These are phyloP conservation scores for Berkeleyomyces rouxiae DNA, from an alignment of 2,329 filamentous ascomycete genomes.

Conservation along the genomic window DNA sequence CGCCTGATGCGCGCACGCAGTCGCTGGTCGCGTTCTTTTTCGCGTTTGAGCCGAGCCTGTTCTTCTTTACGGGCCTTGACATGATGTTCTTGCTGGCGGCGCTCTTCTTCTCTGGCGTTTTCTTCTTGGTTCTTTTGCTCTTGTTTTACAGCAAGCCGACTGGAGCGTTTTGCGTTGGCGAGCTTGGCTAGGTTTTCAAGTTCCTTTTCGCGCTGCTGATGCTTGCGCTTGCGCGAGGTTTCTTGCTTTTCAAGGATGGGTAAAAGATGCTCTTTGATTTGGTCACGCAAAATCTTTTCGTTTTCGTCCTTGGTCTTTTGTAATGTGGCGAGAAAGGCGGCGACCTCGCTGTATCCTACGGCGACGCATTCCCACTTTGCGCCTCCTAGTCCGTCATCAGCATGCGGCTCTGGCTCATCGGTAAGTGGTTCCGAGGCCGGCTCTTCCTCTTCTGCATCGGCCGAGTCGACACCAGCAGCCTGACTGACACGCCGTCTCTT, in stretches of 20 bases:
- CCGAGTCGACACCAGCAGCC: slow-evolving; percentile 2
- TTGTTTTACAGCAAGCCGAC: slow-evolving; percentile 51
- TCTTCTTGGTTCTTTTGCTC: slow-evolving; percentile 14
- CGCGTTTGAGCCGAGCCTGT: slow-evolving; percentile 34
- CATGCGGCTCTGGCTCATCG: slow-evolving; percentile 9
- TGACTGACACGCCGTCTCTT: slow-evolving; percentile 40
- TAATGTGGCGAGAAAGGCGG: slow-evolving; percentile 51
- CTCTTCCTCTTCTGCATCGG: slow-evolving; percentile 19
- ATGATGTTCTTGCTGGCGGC: slow-evolving; percentile 33
- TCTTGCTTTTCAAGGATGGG: slow-evolving; percentile 71
- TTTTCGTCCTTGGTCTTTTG: slow-evolving; percentile 66
- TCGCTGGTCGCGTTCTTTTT: slow-evolving; percentile 61
- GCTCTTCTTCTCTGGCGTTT: slow-evolving; percentile 14
- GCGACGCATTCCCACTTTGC: slow-evolving; percentile 87
- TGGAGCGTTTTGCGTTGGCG: slow-evolving; percentile 87
- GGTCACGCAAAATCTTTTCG: slow-evolving; percentile 59
- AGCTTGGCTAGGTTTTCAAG: slow-evolving; percentile 68
- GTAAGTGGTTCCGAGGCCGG: slow-evolving; percentile 17
- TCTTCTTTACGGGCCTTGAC: slow-evolving; percentile 52
- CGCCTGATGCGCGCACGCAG: slow-evolving; percentile 74
- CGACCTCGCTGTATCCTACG: slow-evolving; percentile 63
- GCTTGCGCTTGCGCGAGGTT: slow-evolving; percentile 55
- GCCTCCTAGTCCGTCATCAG: slow-evolving; percentile 52
- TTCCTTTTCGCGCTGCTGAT: slow-evolving; percentile 56
- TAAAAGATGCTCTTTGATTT: slow-evolving; percentile 60